Conservation (phyloP, 345 rosid genomes). For the Melaleuca alternifolia region DNA sequence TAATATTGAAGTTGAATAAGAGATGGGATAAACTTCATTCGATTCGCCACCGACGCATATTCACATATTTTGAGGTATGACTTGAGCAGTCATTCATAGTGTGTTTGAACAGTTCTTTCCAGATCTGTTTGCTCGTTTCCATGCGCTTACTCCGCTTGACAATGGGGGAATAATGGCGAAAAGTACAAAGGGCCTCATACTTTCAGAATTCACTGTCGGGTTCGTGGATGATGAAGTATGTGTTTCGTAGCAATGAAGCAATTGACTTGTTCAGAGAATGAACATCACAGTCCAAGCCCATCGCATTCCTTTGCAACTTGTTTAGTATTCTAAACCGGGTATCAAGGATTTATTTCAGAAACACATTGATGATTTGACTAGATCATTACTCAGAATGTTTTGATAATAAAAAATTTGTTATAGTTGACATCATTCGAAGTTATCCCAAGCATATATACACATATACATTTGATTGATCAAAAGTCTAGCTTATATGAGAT, state of each 20-base stretch:
- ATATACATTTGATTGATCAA: not conserved
- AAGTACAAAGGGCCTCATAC: too few species aligned
- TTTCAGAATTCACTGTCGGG: too few species aligned
- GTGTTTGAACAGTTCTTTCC: not conserved
- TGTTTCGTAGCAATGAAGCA: not conserved
- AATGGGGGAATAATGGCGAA: too few species aligned
- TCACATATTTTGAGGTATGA: too few species aligned
- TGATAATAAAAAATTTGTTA: too few species aligned
- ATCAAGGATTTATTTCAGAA: not conserved
- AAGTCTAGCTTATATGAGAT: not conserved
- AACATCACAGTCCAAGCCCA: not conserved
- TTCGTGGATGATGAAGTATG: too few species aligned
- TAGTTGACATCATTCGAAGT: not conserved
- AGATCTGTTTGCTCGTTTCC: not conserved
- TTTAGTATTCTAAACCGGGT: not conserved
- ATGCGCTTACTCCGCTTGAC: not conserved
- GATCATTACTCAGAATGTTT: too few species aligned
- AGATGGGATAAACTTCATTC: too few species aligned
- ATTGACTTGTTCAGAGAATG: not conserved
- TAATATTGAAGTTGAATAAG: not conserved
- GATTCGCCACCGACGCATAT: too few species aligned
- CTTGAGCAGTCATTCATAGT: not conserved
- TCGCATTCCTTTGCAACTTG: not conserved
- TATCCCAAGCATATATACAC: not conserved
- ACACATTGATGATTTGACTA: not conserved